A percentile compares a stretch with the other conserved stretches of the same genome.
Conservation (phyloP, 140 eudicot species). For the Cichorium intybus region DNA sequence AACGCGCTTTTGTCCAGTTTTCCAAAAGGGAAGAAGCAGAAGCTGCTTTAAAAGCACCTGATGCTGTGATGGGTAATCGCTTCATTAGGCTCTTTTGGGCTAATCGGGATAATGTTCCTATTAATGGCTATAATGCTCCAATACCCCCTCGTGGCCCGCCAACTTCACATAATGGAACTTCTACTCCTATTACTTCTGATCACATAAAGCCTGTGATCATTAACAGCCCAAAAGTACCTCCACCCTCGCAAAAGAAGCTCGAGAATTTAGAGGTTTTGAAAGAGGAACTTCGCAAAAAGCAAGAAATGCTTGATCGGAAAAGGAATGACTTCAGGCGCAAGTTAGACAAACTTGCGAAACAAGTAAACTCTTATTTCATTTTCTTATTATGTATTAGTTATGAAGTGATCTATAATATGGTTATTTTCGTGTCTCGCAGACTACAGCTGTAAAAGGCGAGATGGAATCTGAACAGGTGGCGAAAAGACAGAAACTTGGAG, state of each 20-base stretch:
- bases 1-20: constrained; percentile 93
- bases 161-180: constrained; percentile 39
- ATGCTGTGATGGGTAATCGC: constrained; percentile 92
- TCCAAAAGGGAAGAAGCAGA: constrained; percentile 96
- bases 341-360: constrained; percentile 67
- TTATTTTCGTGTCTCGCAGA: constrained; percentile 34
- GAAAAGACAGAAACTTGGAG: constrained; percentile 57
- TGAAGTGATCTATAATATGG: not conserved
- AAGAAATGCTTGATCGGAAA: constrained; percentile 87
- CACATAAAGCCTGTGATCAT: constrained; percentile 39
- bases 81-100: constrained; percentile 93
- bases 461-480: constrained; percentile 49
- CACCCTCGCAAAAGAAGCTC: constrained; percentile 64
- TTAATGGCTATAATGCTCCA: constrained; percentile 38
- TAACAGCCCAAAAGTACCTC: constrained; percentile 45
- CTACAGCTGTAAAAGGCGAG: constrained; percentile 64
- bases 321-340: constrained; percentile 59
- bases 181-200: constrained; percentile 44
- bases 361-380: constrained; percentile 35
- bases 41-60: constrained; percentile 84
- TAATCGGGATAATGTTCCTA: constrained; percentile 68
- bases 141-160: constrained; percentile 32
- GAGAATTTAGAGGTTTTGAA: constrained; percentile 78
- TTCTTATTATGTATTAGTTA: not conserved
- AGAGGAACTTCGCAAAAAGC: constrained; percentile 87